A percentile compares a stretch with the other conserved stretches of the same genome.
These are phyloP conservation scores for Microascus cirrosus DNA, from an alignment of 2,329 filamentous ascomycete species.

Conservation along the genomic window DNA sequence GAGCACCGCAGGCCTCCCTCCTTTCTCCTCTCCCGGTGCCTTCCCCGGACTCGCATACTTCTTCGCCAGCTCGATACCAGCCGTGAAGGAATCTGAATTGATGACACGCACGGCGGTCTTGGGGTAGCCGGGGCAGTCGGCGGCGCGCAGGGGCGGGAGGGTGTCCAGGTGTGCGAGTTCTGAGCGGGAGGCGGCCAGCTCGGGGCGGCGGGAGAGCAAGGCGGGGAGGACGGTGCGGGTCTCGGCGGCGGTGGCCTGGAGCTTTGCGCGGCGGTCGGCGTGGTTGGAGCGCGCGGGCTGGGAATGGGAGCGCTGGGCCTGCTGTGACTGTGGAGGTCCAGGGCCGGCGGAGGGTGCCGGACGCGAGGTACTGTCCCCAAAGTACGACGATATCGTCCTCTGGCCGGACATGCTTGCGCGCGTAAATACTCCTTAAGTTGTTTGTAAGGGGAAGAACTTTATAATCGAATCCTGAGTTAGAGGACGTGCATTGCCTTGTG, in stretches of 20 bases:
- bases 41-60: constrained; percentile 7
- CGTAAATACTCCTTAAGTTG: not conserved
- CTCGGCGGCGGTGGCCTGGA: constrained; percentile 16
- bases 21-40: constrained; percentile 9
- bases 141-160: constrained; percentile 24
- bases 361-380: not conserved
- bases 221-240: constrained; percentile 33
- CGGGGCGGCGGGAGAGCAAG: constrained; percentile 31
- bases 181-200: constrained; percentile 23
- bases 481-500: not conserved
- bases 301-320: not conserved
- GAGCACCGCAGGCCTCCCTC: constrained; percentile 41
- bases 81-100: constrained; percentile 46
- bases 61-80: constrained; percentile 29
- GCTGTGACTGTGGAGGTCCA: not conserved
- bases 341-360: not conserved
- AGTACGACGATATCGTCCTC: not conserved
- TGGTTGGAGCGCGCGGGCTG: not conserved
- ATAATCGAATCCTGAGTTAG: not conserved
- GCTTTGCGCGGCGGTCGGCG: not conserved
- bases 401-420: not conserved
- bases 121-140: constrained; percentile 28
- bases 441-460: not conserved
- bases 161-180: constrained; percentile 22
- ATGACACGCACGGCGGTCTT: constrained; percentile 32